These are phyloP conservation scores for Penicillium sp. DNA, from an alignment of 2,329 filamentous ascomycete genomes.

Conservation along the genomic window DNA sequence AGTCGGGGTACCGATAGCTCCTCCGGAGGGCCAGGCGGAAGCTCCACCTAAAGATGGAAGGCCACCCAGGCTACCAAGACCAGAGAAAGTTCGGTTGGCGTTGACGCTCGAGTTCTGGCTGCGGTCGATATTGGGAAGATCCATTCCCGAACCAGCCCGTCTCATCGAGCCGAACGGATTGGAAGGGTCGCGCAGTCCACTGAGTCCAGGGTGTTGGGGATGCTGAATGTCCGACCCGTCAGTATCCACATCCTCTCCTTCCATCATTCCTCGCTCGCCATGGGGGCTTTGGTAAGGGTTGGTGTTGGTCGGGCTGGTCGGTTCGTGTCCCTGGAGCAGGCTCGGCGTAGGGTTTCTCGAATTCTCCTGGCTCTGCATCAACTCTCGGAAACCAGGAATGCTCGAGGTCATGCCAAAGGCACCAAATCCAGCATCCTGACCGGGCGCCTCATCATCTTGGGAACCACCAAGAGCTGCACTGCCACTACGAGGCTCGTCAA, in stretches of 20 bases:
- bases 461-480: conserved; percentile 71
- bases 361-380: conserved; percentile 59
- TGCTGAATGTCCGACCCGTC: conserved; percentile 56
- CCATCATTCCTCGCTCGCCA: conserved; percentile 62
- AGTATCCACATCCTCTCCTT: conserved; percentile 62
- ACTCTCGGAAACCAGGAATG: conserved; percentile 57
- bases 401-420: conserved; percentile 62
- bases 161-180: conserved; percentile 57
- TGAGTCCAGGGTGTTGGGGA: conserved; percentile 52
- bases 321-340: conserved; percentile 58
- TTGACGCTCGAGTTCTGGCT: conserved; percentile 91
- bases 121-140: conserved; percentile 70
- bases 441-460: conserved; percentile 59
- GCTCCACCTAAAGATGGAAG: conserved; percentile 56
- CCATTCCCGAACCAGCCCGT: conserved; percentile 56
- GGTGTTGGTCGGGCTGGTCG: conserved; percentile 87
- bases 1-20: conserved; percentile 72
- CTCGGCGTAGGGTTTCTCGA: conserved; percentile 57
- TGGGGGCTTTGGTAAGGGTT: conserved; percentile 94
- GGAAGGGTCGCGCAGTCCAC: conserved; percentile 53
- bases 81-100: conserved; percentile 67
- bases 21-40: conserved; percentile 56
- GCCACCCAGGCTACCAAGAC: conserved; percentile 52
- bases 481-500: conserved; percentile 55
- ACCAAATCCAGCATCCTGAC: conserved; percentile 55